Evolutionary conservation across 176 grass and related monocot species (phyloP).

Genomic region (Triticum turgidum): DNA sequence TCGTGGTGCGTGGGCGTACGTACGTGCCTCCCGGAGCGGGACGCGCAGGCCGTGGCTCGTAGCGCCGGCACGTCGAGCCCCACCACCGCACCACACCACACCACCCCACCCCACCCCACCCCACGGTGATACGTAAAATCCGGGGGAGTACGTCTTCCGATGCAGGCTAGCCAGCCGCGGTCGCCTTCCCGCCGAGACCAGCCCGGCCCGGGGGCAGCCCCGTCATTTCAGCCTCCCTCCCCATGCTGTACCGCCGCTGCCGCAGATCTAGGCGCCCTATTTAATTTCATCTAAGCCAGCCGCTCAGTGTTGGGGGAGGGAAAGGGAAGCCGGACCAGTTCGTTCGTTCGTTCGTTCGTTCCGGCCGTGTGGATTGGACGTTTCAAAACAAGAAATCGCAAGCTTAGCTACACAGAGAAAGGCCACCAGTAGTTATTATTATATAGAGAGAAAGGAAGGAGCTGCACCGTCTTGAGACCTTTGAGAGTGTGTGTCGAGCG

Average conservation of each 20-base stretch:
- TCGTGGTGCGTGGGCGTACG: too few species aligned
- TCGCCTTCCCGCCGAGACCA: too few species aligned
- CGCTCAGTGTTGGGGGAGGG: neutral
- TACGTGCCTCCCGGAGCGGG: constrained; percentile 17
- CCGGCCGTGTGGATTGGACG: constrained; percentile 49
- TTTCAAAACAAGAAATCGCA: constrained; percentile 23
- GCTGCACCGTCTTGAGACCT: neutral
- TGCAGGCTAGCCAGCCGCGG: neutral
- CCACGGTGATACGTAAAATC: constrained; percentile 48
- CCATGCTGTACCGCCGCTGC: neutral
- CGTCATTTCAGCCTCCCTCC: neutral
- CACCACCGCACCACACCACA: neutral
- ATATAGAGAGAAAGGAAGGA: neutral
- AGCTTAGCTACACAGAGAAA: neutral
- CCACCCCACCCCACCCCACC: neutral
- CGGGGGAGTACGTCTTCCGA: constrained; percentile 45
- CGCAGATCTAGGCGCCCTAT: constrained; percentile 54
- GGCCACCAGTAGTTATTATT: too few species aligned
- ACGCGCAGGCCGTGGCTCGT: neutral
- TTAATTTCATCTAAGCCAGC: neutral
- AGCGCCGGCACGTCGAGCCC: neutral
- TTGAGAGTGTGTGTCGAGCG: neutral
- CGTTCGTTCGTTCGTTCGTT: neutral
- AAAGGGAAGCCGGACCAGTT: neutral
- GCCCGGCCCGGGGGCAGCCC: neutral